These are phyloP conservation scores for Zygosaccharomyces sapae DNA, from an alignment of 1,139 yeast genomes.

Conservation along the genomic window DNA sequence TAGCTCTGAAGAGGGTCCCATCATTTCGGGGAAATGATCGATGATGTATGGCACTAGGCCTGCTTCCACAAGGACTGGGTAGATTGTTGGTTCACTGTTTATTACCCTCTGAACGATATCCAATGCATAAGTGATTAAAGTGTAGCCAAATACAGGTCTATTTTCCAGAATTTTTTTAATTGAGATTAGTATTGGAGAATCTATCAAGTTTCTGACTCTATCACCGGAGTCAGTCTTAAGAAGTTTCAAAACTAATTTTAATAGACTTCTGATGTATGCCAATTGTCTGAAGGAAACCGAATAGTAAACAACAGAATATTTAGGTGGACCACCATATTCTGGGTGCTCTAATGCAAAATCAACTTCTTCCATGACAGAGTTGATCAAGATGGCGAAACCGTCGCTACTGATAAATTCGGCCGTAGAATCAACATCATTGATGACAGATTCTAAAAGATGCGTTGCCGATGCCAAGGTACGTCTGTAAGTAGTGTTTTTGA, in stretches of 20 bases:
- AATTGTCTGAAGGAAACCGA: conserved; percentile 63
- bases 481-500: conserved; percentile 47
- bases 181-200: conserved; percentile 66
- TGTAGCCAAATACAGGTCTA: conserved; percentile 63
- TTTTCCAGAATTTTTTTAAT: conserved; percentile 58
- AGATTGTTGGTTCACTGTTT: conserved; percentile 91
- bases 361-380: conserved; percentile 63
- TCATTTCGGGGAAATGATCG: conserved; percentile 48
- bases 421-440: conserved; percentile 45
- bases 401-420: conserved; percentile 60
- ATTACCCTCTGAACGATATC: conserved; percentile 69
- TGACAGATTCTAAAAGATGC: conserved; percentile 55
- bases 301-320: conserved; percentile 52
- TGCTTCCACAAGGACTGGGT: conserved; percentile 74
- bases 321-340: conserved; percentile 51
- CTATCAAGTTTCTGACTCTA: conserved; percentile 77
- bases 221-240: conserved; percentile 77
- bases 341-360: conserved; percentile 58
- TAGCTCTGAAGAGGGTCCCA: conserved; percentile 57
- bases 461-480: conserved; percentile 64
- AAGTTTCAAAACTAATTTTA: conserved; percentile 62
- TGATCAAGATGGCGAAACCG: conserved; percentile 64
- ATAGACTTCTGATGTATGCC: conserved; percentile 48
- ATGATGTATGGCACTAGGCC: conserved; percentile 64
- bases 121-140: conserved; percentile 59